phyloP scores from a whole-genome alignment of 352 stramenopile genomes.

The Globisporangium irregulare region DNA sequence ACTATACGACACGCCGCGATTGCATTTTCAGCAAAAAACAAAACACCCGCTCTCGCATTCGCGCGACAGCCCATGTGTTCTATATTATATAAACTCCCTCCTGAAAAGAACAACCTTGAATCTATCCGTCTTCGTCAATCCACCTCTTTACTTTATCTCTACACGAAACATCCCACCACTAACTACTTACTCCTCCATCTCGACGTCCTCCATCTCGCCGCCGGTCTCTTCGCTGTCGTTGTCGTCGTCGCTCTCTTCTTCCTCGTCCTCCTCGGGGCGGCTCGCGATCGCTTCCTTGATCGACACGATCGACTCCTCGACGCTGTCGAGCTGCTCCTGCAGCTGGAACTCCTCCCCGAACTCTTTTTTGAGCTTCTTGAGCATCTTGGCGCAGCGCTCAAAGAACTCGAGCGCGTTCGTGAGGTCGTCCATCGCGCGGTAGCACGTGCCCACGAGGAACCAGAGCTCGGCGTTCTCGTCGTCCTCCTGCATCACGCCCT shows the following conservation, averaged over 20 bases:
- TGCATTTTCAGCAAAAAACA: slow-evolving; percentile 23
- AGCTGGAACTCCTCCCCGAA: slow-evolving; percentile 71
- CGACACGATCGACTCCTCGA: slow-evolving; percentile 57
- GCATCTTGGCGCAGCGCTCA: slow-evolving; percentile 73
- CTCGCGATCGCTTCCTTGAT: slow-evolving; percentile 57
- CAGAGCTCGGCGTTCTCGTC: slow-evolving; percentile 89
- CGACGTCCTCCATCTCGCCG: slow-evolving; percentile 62
- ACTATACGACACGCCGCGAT: neutral
- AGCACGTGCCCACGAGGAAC: slow-evolving; percentile 87
- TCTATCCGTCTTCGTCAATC: slow-evolving; percentile 10
- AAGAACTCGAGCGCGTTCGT: slow-evolving; percentile 84
- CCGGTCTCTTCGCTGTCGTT: slow-evolving; percentile 25
- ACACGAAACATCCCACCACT: slow-evolving; percentile 4
- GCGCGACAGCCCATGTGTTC: slow-evolving; percentile 1
- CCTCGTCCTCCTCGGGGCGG: slow-evolving; percentile 49
- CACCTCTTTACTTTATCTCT: slow-evolving; percentile 20
- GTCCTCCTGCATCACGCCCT: slow-evolving; percentile 88
- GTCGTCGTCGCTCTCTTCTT: slow-evolving; percentile 46
- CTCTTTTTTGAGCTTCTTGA: slow-evolving; percentile 78
- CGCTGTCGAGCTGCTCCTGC: slow-evolving; percentile 75
- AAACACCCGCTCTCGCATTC: neutral
- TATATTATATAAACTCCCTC: slow-evolving; percentile 30
- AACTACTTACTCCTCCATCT: slow-evolving; percentile 68
- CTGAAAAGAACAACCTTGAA: slow-evolving; percentile 24
- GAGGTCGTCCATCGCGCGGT: slow-evolving; percentile 83